A percentile compares a stretch with the other conserved stretches of the same genome.
These are phyloP conservation scores for Dothistroma septosporum DNA, from an alignment of 2,329 filamentous ascomycete species.

Conservation along the genomic window DNA sequence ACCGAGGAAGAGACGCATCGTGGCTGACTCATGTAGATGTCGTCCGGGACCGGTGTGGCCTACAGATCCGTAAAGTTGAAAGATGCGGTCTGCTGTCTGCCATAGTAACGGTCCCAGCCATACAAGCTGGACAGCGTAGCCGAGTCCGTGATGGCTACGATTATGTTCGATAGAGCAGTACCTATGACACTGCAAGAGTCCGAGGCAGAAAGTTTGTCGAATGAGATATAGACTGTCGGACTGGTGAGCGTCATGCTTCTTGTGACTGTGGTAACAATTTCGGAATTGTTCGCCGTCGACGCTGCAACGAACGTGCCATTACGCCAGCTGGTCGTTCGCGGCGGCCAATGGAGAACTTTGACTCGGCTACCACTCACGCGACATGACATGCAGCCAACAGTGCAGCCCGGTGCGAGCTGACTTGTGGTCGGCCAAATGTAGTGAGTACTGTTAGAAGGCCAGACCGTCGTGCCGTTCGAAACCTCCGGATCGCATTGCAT, in stretches of 20 bases:
- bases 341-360: slow-evolving; percentile 22
- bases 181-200: slow-evolving; percentile 21
- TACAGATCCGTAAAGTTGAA: slow-evolving; percentile 21
- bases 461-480: slow-evolving; percentile 3
- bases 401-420: slow-evolving; percentile 16
- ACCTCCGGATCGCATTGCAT: background rate
- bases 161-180: slow-evolving; percentile 12
- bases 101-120: slow-evolving; percentile 4
- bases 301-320: background rate
- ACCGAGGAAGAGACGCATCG: slow-evolving; percentile 9
- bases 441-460: slow-evolving; percentile 1
- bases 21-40: slow-evolving; percentile 16
- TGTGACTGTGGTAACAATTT: slow-evolving; percentile 11
- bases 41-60: slow-evolving; percentile 16
- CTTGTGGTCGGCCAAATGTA: slow-evolving; percentile 17
- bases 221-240: slow-evolving; percentile 26
- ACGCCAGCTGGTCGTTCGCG: background rate
- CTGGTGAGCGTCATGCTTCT: slow-evolving; percentile 18
- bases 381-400: slow-evolving; percentile 20
- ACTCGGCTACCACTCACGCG: slow-evolving; percentile 20
- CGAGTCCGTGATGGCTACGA: slow-evolving; percentile 18
- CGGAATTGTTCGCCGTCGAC: slow-evolving; percentile 5
- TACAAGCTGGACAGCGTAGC: slow-evolving; percentile 17
- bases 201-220: slow-evolving; percentile 19
- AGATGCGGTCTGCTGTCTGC: slow-evolving; percentile 3